Evolutionary conservation across 345 rosid genomes (phyloP), one percentile per base, ranked within the genome.

Genomic region (Punica granatum): DNA sequence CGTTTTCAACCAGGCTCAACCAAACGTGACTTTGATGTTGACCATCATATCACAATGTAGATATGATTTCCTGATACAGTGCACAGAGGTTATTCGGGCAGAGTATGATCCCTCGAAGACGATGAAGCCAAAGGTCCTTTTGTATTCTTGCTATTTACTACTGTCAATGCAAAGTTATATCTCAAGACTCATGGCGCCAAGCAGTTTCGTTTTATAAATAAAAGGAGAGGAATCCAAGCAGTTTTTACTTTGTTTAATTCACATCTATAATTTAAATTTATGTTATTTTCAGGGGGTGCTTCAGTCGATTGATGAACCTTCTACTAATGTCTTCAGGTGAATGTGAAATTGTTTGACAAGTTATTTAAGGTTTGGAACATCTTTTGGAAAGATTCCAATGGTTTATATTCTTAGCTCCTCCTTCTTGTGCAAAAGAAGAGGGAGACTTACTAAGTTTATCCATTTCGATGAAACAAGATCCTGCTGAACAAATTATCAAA

Each of bases 271-370:
- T 37, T 4, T 26, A 14, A 7, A 39, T n/a, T n/a, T n/a, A n/a
- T n/a, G n/a, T n/a, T n/a, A n/a, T n/a, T 41, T 28, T 21, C 42
- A 91, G 99, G 98, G 99, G 58, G 96, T 91, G 76, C 92, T 91
- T 62, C 99, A 94, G 70, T 94, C 96, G 99, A 95, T 94, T 34
- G 73, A 92, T 77, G 90, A 84, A 73, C 75, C 96, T 64, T 84
- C 86, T 23, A 72, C 82, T 0, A 92, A 91, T 67, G 76, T 73
- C 67, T 91, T 73, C 80, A 77, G 72, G 79, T 89, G 58, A 96
- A 91, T 89, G 97, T 94, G 74, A 85, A 95, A 78, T 84, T 94
- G 82, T 94, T 91, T 67, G 96, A 91, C 63, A 94, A 76, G 72
- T 85, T 94, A 65, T 94, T 94, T 39, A 96, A 94, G 97, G 99